These are phyloP conservation scores for Xanthoparmelia taractica DNA, from an alignment of 495 filamentous ascomycete species.

Conservation along the genomic window DNA sequence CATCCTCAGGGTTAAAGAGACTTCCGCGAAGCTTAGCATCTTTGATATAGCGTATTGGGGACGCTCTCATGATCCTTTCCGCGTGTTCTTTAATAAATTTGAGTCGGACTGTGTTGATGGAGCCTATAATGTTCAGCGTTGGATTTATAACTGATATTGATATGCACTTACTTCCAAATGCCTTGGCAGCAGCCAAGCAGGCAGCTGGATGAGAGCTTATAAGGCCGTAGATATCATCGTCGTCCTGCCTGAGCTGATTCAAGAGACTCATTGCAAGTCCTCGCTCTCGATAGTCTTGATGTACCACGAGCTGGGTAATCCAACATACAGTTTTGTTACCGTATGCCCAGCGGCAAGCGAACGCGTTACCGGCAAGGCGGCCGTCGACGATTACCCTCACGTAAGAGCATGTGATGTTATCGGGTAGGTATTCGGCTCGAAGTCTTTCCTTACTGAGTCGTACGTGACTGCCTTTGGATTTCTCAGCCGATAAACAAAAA, in stretches of 20 bases:
- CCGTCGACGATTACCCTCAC: conserved; percentile 29
- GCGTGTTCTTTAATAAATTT: conserved; percentile 27
- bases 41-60: conserved; percentile 32
- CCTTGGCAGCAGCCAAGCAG: conserved; percentile 26
- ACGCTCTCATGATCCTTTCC: conserved; percentile 27
- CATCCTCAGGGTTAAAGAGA: conserved; percentile 27
- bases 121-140: conserved; percentile 18
- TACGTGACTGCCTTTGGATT: conserved; percentile 27
- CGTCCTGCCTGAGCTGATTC: conserved; percentile 22
- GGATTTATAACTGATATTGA: conserved; percentile 1
- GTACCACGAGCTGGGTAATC: conserved; percentile 36
- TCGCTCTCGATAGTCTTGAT: conserved; percentile 28
- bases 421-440: conserved; percentile 25
- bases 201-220: conserved; percentile 33
- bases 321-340: conserved; percentile 30
- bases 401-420: conserved; percentile 23
- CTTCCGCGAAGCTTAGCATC: conserved; percentile 30
- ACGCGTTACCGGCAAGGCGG: conserved; percentile 32
- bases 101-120: conserved; percentile 21
- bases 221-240: conserved; percentile 31
- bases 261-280: conserved; percentile 31
- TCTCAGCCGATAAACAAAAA: not conserved
- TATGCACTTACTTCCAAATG: conserved; percentile 26
- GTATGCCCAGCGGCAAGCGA: conserved; percentile 31
- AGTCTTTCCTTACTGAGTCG: conserved; percentile 23